Evolutionary conservation across 2,329 filamentous ascomycete species (phyloP), one percentile per base, ranked within the genome.

Genomic region (Trichoderma gracile): DNA sequence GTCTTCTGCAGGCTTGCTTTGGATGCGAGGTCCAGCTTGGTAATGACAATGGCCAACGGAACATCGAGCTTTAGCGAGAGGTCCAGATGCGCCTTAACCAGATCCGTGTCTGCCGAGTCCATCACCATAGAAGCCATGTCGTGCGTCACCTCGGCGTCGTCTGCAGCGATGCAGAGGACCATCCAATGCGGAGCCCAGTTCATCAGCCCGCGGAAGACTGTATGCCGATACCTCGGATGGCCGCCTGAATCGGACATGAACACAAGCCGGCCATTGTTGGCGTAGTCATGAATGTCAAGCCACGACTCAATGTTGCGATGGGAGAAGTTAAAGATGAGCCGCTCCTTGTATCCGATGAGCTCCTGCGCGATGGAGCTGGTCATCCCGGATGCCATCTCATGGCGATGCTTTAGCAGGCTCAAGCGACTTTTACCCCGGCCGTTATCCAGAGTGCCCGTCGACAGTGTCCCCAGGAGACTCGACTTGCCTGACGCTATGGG

Each of bases 171-270:
- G 69, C 96, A 97, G 2, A 98, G 82, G 23, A 97, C 76, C 1
- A 91, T 93, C 89, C 95, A 99, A 74, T 98, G 93, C 9, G 95
- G 95, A 43, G 91, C 91, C 93, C 95, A 98, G 52, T 93, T 95
- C 68, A 99, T 84, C n/a, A 99, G 81, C 0, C 93, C 93, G 66
- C 94, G 86, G 60, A 98, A 81, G 2, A 92, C 94, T 6, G 94
- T 98, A 63, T 95, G 88, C 54, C 93, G 86, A 76, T 95, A 99
- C 50, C 93, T 87, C 43, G 93, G 89, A 68, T 96, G 91, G 0
- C 95, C 95, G 17, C 94, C 94, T 52, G 94, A 96, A 76, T 99
- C 95, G 0, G 93, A 92, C 7, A 98, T 81, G 69, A 97, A 93
- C 5, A 95, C 92, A 3, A 99, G 78, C 21, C 93, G 88, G 3